Base-by-base conservation (phyloP, 2,329 filamentous ascomycete genomes). In the Zarea fungicola region DNA sequence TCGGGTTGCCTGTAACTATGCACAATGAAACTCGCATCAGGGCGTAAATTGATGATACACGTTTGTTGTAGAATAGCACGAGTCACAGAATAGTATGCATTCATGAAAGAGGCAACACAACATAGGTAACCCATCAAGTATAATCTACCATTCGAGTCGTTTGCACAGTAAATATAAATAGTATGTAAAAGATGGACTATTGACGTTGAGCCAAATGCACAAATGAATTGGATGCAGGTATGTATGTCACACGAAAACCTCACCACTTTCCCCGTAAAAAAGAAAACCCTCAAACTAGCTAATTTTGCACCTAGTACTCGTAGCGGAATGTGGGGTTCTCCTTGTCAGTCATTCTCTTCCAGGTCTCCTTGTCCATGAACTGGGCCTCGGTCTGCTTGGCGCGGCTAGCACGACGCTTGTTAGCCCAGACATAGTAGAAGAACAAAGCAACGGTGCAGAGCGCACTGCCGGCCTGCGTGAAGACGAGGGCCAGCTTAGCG, bases 291-390 rank as follows among this genome's bases (percentile, higher is more conserved):
- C 22, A 25, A n/a, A 31, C 31, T 22, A n/a, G n/a, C n/a, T 4
- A 1, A 36, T 6, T 21, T 23, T 29, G n/a, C 10, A 23, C 18
- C 19, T 62, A 73, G 40, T 72, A 72, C 3, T 65, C 65, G 56
- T 83, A 82, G 40, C 76, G 70, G 58, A 83, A 82, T 14, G 67
- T 70, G 55, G 69, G 72, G 56, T 83, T 82, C 63, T 83, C 73
- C 57, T 62, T 70, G 52, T 83, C 80, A 8, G 78, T 83, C 65
- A 77, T 61, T 18, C 72, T 68, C 25, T 63, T 64, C 72, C 68
- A 81, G 5, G 65, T 63, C 50, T 74, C 67, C 4, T 64, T 67
- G 13, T 62, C 59, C 64, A 72, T 58, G 54, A 64, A 71, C 3
- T 59, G 57, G n/a, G 71, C 72, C 54, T 76, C 70, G 14, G 57